Percentiles rank a stretch among this genome's conserved stretches.
Evolutionary conservation across 1,139 yeast genomes (phyloP).

Genomic region (Yamadazyma membranifaciens): DNA sequence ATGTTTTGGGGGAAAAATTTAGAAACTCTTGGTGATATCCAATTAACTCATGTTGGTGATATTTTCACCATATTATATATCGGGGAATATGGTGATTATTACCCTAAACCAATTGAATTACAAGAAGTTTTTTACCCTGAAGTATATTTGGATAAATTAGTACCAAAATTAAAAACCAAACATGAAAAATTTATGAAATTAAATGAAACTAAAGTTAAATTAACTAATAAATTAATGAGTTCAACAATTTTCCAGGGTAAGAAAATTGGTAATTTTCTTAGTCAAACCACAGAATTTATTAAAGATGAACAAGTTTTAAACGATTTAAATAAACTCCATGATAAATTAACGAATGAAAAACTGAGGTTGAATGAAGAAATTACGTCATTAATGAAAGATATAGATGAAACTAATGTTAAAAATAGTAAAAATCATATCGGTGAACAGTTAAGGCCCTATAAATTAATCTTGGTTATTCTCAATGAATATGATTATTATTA

Average conservation of each 20-base stretch:
- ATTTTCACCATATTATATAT: conserved; percentile 32
- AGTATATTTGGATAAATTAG: conserved; percentile 8
- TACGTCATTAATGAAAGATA: conserved; percentile 12
- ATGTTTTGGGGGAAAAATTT: conserved; percentile 40
- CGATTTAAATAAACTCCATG: conserved; percentile 18
- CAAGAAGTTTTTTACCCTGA: conserved; percentile 14
- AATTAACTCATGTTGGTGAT: conserved; percentile 28
- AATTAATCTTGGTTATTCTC: conserved; percentile 28
- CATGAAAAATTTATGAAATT: conserved; percentile 6
- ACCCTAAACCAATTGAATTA: conserved; percentile 9
- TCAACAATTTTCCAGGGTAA: conserved; percentile 19
- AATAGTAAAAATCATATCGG: conserved; percentile 14
- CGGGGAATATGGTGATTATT: conserved; percentile 24
- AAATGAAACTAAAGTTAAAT: conserved; percentile 15
- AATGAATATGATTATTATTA: conserved; percentile 30
- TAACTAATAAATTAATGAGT: conserved; percentile 23
- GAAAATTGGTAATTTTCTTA: conserved; percentile 12
- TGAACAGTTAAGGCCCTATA: conserved; percentile 17
- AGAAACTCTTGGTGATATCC: conserved; percentile 28
- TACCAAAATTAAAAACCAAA: conserved; percentile 7
- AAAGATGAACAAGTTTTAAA: conserved; percentile 17
- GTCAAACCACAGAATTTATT: conserved; percentile 10
- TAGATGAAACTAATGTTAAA: conserved; percentile 11
- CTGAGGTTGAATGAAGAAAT: conserved; percentile 22
- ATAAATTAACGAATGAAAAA: conserved; percentile 19